Conservation (phyloP, 495 filamentous ascomycete genomes). For the Viridothelium virens region DNA sequence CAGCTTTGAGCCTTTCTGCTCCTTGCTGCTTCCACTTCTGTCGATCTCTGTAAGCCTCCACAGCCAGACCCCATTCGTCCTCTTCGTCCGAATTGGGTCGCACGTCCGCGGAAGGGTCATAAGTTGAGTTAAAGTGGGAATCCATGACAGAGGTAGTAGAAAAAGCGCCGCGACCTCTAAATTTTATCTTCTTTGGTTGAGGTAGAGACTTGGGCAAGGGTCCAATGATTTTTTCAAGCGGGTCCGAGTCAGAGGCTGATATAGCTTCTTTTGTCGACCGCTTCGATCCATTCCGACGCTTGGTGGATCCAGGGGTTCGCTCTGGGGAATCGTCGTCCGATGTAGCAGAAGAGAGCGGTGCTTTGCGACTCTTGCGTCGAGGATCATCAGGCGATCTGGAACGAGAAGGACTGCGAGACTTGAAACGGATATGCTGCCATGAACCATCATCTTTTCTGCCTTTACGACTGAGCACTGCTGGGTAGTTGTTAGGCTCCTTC, state of each 20-base stretch:
- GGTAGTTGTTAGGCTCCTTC: not conserved
- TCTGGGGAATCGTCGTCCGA: not conserved
- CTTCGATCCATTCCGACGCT: not conserved
- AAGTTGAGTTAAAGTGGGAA: conserved; percentile 63
- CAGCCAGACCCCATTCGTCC: conserved; percentile 75
- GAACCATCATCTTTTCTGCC: not conserved
- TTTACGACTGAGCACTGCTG: not conserved
- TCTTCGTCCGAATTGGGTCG: conserved; percentile 45
- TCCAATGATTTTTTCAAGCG: conserved; percentile 71
- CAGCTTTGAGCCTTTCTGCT: conserved; percentile 66
- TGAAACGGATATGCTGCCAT: conserved; percentile 5
- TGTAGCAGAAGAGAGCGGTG: not conserved
- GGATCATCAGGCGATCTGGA: conserved; percentile 10
- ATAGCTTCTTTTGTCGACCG: conserved; percentile 1
- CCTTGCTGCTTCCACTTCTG: conserved; percentile 72
- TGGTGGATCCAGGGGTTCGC: not conserved
- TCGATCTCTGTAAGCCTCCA: conserved; percentile 75
- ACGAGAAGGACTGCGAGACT: conserved; percentile 1
- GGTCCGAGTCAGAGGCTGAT: conserved; percentile 55
- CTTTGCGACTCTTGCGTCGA: not conserved
- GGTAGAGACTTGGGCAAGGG: conserved; percentile 44
- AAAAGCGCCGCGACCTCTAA: conserved; percentile 71
- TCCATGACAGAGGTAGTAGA: conserved; percentile 62
- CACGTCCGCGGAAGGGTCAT: conserved; percentile 69
- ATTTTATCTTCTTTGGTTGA: conserved; percentile 40